Percentiles rank a stretch among this genome's conserved stretches.
phyloP scores from a whole-genome alignment of 2,329 filamentous ascomycete genomes.

The Hypoxylon sp. region DNA sequence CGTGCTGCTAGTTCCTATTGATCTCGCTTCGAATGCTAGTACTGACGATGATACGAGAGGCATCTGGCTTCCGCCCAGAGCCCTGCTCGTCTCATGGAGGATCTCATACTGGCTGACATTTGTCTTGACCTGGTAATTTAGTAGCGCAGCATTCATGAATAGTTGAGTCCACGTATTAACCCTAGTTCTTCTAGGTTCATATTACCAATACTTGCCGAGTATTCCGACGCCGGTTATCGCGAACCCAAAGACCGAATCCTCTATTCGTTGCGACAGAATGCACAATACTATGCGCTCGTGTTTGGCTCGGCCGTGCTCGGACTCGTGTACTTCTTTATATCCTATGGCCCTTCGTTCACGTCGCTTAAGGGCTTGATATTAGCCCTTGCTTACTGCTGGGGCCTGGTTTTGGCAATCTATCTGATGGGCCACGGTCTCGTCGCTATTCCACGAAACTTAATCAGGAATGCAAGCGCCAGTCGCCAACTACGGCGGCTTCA shows the following conservation, averaged over 20 bases:
- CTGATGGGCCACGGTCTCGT: constrained; percentile 98
- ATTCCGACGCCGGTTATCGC: constrained; percentile 92
- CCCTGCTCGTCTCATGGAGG: constrained; percentile 90
- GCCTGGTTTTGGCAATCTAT: constrained; percentile 91
- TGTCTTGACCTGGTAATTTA: constrained; percentile 85
- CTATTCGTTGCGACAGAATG: constrained; percentile 90
- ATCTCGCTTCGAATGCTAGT: constrained; percentile 87
- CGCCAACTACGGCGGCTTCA: constrained; percentile 82
- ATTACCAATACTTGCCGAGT: constrained; percentile 92
- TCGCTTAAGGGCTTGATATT: constrained; percentile 89
- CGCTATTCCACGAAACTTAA: constrained; percentile 85
- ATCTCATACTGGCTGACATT: constrained; percentile 99
- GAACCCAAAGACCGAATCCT: constrained; percentile 84
- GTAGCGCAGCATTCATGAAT: constrained; percentile 5
- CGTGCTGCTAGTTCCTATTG: constrained; percentile 92
- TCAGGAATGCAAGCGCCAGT: constrained; percentile 83
- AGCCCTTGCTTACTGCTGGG: constrained; percentile 96
- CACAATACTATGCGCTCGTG: constrained; percentile 87
- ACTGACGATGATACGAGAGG: constrained; percentile 81
- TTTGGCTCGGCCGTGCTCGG: constrained; percentile 79
- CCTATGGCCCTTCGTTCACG: constrained; percentile 78
- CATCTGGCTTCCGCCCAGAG: constrained; percentile 86
- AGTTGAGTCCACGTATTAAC: constrained; percentile 32
- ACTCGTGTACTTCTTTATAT: constrained; percentile 85
- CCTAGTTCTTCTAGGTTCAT: constrained; percentile 75